Conservation (phyloP, 306 rosid species). For the Arachis stenosperma region DNA sequence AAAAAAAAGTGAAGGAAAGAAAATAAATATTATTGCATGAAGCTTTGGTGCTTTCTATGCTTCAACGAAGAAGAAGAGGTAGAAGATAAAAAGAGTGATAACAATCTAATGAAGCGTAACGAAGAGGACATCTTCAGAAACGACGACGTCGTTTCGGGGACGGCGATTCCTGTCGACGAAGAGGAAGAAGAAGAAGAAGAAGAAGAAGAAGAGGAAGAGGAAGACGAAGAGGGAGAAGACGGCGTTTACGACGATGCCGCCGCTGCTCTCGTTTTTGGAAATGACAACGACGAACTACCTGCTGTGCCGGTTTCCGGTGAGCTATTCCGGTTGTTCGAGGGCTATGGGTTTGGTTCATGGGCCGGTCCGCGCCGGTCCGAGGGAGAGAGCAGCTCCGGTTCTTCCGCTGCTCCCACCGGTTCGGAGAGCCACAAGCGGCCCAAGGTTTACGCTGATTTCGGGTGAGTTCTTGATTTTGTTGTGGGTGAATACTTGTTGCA, state of each 20-base stretch:
- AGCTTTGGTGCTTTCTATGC: conserved; percentile 79
- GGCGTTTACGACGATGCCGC: background rate
- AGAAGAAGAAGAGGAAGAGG: background rate
- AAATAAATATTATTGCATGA: conserved; percentile 69
- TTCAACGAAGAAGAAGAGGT: conserved; percentile 56
- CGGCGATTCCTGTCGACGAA: conserved; percentile 26
- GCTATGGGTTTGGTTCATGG: conserved; percentile 43
- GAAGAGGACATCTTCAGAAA: conserved; percentile 50
- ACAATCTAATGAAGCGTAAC: conserved; percentile 17
- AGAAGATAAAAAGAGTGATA: conserved; percentile 39
- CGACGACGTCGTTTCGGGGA: conserved; percentile 33
- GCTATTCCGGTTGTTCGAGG: conserved; percentile 47
- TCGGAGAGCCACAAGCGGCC: conserved; percentile 73
- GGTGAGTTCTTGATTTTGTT: conserved; percentile 56
- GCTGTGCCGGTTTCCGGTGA: conserved; percentile 19
- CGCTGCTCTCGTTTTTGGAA: background rate
- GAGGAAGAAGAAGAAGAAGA: background rate
- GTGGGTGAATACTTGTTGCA: background rate
- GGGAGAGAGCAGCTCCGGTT: conserved; percentile 73
- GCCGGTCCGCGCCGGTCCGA: conserved; percentile 43
- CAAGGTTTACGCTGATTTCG: conserved; percentile 63
- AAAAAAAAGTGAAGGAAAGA: background rate
- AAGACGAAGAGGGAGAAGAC: background rate
- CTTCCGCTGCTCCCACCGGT: background rate
- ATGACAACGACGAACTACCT: conserved; percentile 45